Evolutionary conservation across 2,329 filamentous ascomycete species (phyloP), one percentile per base, ranked within the genome.

Genomic region (Xylaria digitata): DNA sequence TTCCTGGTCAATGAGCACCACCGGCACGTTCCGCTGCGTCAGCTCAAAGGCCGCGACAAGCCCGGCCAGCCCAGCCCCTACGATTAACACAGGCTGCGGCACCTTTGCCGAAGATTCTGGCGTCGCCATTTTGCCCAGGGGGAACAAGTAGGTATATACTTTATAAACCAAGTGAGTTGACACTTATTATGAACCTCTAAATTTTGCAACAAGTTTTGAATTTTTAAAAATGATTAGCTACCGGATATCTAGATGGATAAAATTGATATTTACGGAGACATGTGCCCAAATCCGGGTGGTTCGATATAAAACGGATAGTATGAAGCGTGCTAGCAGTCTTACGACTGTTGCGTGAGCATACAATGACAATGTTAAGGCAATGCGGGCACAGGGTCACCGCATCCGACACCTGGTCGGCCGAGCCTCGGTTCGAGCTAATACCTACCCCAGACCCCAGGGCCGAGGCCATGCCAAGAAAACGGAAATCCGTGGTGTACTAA

Each of bases 1-100:
- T 74, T 89, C 87, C 73, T 89, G 87, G 76, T 89, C 87, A 57
- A 89, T 59, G 48, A 89, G 76, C 55, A 88, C 65, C 42, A 80
- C 80, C 2, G 81, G 82, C n/a, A 88, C 78, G 57, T 81, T 78
- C 65, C 81, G 83, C 72, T 82, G 78, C 15, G 82, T 79, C 6
- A 89, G 82, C 77, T 89, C 86, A 70, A 82, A 86, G 49, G 86
- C 86, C 3, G 87, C 85, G 19, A 88, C 86, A 8, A 89, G 83
- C n/a, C 86, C 87, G 37, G 86, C 85, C 13, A 89, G 81, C 57
- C 87, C 86, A 48, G 80, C 84, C 72, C 86, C 87, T 56, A 89
- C 79, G 60, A 89, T 84, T 72, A 89, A 82, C 71, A 86, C 85
- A 49, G 80, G 85, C 56, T 77, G 21, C 4, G 43, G 6, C 34